These are phyloP conservation scores for Toxoplasma gondii DNA, from an alignment of 169 alveolate species.

Conservation along the genomic window DNA sequence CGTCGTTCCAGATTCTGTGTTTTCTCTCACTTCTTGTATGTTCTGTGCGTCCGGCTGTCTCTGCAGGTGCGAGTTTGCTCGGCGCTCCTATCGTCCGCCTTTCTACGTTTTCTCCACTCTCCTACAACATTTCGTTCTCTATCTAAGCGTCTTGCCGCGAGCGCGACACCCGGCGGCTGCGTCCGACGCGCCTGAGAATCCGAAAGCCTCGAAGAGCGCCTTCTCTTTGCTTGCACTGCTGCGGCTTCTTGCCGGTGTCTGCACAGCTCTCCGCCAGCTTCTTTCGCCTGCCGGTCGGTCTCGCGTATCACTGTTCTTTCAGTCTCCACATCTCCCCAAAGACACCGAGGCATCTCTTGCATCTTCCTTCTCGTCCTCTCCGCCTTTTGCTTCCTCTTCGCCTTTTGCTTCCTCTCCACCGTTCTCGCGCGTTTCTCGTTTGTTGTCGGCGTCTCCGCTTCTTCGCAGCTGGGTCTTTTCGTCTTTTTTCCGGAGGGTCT, in stretches of 20 bases:
- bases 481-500: neutral
- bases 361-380: too few relatives aligned
- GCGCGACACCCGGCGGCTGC: neutral
- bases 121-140: constrained; percentile 7
- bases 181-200: neutral
- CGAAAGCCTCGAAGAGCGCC: neutral
- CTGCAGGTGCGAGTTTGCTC: constrained; percentile 36
- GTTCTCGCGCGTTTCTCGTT: neutral
- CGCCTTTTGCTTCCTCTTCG: too few relatives aligned
- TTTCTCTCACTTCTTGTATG: too few relatives aligned
- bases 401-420: too few relatives aligned
- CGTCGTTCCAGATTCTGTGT: too few relatives aligned
- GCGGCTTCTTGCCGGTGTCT: neutral
- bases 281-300: neutral
- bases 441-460: neutral
- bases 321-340: neutral
- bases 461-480: neutral
- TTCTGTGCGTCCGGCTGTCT: too few relatives aligned
- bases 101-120: constrained; percentile 6
- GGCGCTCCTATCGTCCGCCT: constrained; percentile 36
- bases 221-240: neutral
- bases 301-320: neutral
- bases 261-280: neutral
- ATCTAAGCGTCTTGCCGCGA: neutral
- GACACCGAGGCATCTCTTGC: neutral